Evolutionary conservation across 2,329 filamentous ascomycete genomes (phyloP).

Genomic region (Aphanoascus verrucosus): DNA sequence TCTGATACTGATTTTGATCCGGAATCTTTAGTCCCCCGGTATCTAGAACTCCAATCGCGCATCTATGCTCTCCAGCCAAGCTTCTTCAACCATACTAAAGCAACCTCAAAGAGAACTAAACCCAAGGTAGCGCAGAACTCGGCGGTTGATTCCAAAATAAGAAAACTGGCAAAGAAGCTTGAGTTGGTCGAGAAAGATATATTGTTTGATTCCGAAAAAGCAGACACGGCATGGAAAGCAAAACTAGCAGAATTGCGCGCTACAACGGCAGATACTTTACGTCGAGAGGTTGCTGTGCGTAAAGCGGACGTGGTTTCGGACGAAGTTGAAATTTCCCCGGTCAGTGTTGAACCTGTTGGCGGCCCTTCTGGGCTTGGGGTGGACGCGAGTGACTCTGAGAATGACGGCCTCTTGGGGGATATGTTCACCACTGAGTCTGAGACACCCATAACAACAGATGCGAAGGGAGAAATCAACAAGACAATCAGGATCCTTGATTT

Average conservation of each 20-base stretch:
- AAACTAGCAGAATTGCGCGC: constrained; percentile 51
- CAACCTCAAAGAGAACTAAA: constrained; percentile 34
- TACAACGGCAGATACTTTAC: constrained; percentile 42
- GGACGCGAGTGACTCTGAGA: constrained; percentile 33
- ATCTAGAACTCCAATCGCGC: constrained; percentile 61
- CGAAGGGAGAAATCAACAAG: constrained; percentile 21
- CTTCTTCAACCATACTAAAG: constrained; percentile 34
- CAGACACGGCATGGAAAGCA: constrained; percentile 55
- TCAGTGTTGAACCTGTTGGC: constrained; percentile 35
- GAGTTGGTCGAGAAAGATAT: constrained; percentile 66
- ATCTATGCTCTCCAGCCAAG: constrained; percentile 53
- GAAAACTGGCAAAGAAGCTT: constrained; percentile 62
- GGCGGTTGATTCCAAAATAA: constrained; percentile 39
- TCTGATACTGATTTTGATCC: constrained; percentile 61
- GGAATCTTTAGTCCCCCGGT: constrained; percentile 63
- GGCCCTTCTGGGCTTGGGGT: not conserved
- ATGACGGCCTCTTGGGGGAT: constrained; percentile 42
- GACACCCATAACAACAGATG: constrained; percentile 34
- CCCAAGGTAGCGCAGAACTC: constrained; percentile 15
- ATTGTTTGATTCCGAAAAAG: constrained; percentile 58
- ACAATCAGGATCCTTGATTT: constrained; percentile 63
- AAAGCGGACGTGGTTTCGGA: constrained; percentile 13
- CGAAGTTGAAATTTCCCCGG: constrained; percentile 30
- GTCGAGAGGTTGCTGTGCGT: not conserved
- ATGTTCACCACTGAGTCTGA: constrained; percentile 42